A percentile compares a stretch with the other conserved stretches of the same genome.
phyloP scores from a whole-genome alignment of 73 alveolate genomes.

The Blepharisma stoltei region DNA sequence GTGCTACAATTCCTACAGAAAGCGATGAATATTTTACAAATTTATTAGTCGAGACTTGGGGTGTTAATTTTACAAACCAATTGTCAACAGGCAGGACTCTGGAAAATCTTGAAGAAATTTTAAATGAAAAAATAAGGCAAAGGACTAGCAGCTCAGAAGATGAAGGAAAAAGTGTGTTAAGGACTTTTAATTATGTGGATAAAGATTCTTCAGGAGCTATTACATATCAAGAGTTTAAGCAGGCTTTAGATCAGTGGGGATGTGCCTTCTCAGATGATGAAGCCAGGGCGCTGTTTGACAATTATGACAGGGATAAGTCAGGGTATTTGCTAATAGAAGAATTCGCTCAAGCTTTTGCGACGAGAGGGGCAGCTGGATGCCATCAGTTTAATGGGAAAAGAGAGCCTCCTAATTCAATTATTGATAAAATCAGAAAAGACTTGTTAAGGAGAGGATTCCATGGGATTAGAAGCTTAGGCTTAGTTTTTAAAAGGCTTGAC shows the following conservation, averaged over 20 bases:
- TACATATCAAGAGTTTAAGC: constrained; percentile 42
- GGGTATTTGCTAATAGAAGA: constrained; percentile 62
- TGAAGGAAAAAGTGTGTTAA: constrained; percentile 59
- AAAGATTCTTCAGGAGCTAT: constrained; percentile 46
- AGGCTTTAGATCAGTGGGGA: constrained; percentile 57
- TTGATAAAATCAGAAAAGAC: constrained; percentile 15
- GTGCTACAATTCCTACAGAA: constrained; percentile 69
- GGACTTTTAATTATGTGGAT: constrained; percentile 54
- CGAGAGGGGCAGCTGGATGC: constrained; percentile 51
- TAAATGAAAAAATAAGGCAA: constrained; percentile 58
- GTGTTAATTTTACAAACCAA: constrained; percentile 26
- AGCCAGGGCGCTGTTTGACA: constrained; percentile 51
- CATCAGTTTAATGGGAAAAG: neutral
- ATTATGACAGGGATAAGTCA: constrained; percentile 40
- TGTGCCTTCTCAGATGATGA: constrained; percentile 51
- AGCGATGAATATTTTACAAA: constrained; percentile 69
- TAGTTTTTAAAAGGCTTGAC: constrained; percentile 60
- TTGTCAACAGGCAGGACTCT: constrained; percentile 41
- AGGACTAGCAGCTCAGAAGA: constrained; percentile 66
- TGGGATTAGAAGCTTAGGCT: constrained; percentile 64
- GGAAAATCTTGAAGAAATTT: constrained; percentile 46
- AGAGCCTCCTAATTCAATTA: neutral
- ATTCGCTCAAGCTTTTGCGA: constrained; percentile 49
- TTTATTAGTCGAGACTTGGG: constrained; percentile 57
- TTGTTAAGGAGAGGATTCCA: constrained; percentile 43